These are phyloP conservation scores for Colletotrichum sp. DNA, from an alignment of 2,329 filamentous ascomycete genomes.

Conservation along the genomic window DNA sequence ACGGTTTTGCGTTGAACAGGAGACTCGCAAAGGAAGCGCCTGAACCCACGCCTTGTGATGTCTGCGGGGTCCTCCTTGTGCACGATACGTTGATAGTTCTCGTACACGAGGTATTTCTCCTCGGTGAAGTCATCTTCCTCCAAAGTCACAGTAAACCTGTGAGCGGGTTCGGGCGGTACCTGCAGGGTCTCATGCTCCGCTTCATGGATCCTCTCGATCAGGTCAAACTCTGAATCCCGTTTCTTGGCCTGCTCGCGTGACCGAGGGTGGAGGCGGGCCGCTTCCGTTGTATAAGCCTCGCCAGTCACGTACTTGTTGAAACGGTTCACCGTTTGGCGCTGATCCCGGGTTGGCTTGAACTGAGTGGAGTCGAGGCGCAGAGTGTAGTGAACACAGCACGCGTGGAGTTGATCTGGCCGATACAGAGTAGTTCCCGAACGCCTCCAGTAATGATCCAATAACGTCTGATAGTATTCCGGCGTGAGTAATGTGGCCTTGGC, in stretches of 20 bases:
- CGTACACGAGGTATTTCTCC: constrained; percentile 76
- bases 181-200: constrained; percentile 62
- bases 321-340: constrained; percentile 76
- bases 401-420: constrained; percentile 76
- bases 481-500: constrained; percentile 65
- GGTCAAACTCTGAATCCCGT: constrained; percentile 70
- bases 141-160: constrained; percentile 71
- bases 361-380: constrained; percentile 71
- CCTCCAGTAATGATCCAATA: constrained; percentile 81
- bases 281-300: constrained; percentile 68
- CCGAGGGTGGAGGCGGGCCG: constrained; percentile 67
- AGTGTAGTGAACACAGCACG: constrained; percentile 93
- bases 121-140: constrained; percentile 74
- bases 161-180: constrained; percentile 66
- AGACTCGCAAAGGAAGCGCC: constrained; percentile 75
- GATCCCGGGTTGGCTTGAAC: constrained; percentile 73
- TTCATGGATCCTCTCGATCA: constrained; percentile 72
- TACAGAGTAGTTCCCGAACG: constrained; percentile 76
- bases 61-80: constrained; percentile 69
- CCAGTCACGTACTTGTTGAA: constrained; percentile 78
- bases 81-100: constrained; percentile 77
- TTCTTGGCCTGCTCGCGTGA: constrained; percentile 69
- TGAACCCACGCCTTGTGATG: constrained; percentile 68
- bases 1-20: constrained; percentile 59
- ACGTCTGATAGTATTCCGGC: constrained; percentile 70